Percentiles rank a stretch among this genome's conserved stretches.
These are phyloP conservation scores for Aspergillus caelatus DNA, from an alignment of 2,329 filamentous ascomycete genomes.

Conservation along the genomic window DNA sequence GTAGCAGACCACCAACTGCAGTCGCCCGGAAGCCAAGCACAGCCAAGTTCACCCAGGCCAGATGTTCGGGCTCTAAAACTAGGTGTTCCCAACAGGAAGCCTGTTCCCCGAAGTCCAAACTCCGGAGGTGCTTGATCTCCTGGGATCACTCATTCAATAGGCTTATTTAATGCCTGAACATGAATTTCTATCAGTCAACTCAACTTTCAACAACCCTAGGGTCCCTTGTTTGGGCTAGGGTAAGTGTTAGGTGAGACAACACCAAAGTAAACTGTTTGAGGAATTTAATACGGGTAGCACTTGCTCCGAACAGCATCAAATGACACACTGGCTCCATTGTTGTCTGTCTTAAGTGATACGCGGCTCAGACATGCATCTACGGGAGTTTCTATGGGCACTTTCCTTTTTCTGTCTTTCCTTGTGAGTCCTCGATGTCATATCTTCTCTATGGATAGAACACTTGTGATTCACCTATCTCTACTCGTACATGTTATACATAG, in stretches of 20 bases:
- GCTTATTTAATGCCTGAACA: neutral
- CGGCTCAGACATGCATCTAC: neutral
- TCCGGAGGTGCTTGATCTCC: slow-evolving; percentile 3
- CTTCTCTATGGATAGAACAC: neutral
- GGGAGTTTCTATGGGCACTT: neutral
- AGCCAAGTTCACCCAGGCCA: slow-evolving; percentile 27
- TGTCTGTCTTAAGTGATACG: neutral
- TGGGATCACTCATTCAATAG: neutral
- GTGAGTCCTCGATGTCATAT: neutral
- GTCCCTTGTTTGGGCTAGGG: neutral
- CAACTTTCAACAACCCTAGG: neutral
- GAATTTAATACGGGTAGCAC: neutral
- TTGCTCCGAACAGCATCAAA: neutral
- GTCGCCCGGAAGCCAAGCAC: slow-evolving; percentile 13
- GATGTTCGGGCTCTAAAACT: slow-evolving; percentile 37
- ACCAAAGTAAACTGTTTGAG: neutral
- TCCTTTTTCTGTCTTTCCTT: neutral
- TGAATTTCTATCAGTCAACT: neutral
- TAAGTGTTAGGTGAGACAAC: neutral
- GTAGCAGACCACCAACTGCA: slow-evolving; percentile 25
- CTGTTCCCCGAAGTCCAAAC: slow-evolving; percentile 36
- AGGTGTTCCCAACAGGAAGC: slow-evolving; percentile 42
- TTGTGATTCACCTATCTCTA: neutral
- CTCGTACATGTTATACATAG: neutral
- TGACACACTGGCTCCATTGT: neutral